Conservation (phyloP, 805 yeast species). For the Yamadazyma phyllophila region DNA sequence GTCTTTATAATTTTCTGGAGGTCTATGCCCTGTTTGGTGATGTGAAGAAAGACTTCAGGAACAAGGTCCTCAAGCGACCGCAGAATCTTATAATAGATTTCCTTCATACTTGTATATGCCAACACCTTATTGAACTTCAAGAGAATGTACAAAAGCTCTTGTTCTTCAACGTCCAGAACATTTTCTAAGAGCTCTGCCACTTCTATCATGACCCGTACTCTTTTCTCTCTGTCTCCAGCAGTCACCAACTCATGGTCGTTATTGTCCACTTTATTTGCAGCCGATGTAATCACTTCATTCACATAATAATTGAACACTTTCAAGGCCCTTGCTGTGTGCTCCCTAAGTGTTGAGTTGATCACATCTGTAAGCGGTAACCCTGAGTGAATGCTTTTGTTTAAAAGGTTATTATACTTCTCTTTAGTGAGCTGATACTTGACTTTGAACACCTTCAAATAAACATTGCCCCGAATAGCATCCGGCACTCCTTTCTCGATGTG, state of each 20-base stretch:
- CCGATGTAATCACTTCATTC: slow-evolving; percentile 20
- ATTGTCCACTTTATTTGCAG: background rate
- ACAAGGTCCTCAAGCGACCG: slow-evolving; percentile 36
- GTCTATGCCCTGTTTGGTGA: slow-evolving; percentile 36
- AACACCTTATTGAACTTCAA: slow-evolving; percentile 31
- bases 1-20: slow-evolving; percentile 17
- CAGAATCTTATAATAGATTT: slow-evolving; percentile 34
- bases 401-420: slow-evolving; percentile 28
- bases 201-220: background rate
- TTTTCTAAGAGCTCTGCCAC: slow-evolving; percentile 1
- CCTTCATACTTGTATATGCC: slow-evolving; percentile 26
- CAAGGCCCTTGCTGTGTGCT: slow-evolving; percentile 22
- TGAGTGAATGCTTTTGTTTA: slow-evolving; percentile 22
- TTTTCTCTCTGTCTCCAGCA: background rate
- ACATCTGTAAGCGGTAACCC: slow-evolving; percentile 4
- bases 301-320: slow-evolving; percentile 32
- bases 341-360: slow-evolving; percentile 15
- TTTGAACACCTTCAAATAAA: slow-evolving; percentile 33
- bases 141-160: slow-evolving; percentile 32
- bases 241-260: background rate
- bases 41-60: slow-evolving; percentile 27
- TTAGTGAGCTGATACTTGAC: slow-evolving; percentile 28
- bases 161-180: slow-evolving; percentile 11
- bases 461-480: slow-evolving; percentile 23
- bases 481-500: slow-evolving; percentile 32